phyloP scores from a whole-genome alignment of 2,329 filamentous ascomycete species.

The Mycosphaerella arachidis region DNA sequence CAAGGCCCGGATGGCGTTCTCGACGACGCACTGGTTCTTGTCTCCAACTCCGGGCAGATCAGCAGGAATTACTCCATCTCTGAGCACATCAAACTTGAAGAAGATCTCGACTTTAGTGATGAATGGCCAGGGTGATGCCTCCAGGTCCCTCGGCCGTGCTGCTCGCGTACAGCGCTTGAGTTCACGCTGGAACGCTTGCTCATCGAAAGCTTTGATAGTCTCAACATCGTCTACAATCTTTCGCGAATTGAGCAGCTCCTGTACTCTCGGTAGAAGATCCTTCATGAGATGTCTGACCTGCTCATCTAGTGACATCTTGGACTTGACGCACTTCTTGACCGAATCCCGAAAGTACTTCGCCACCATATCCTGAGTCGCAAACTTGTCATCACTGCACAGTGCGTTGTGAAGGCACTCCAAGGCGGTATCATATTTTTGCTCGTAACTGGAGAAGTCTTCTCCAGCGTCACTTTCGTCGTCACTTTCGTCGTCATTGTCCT shows the following conservation, averaged over 20 bases:
- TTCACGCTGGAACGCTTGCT: slow-evolving; percentile 4
- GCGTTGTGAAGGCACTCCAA: slow-evolving; percentile 5
- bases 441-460: neutral
- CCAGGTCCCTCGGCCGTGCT: neutral
- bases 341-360: neutral
- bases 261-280: neutral
- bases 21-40: slow-evolving; percentile 13
- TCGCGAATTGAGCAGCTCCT: neutral
- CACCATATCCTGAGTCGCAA: neutral
- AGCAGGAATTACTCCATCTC: slow-evolving; percentile 14
- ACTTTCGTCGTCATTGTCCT: slow-evolving; percentile 1
- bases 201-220: neutral
- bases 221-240: neutral
- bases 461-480: slow-evolving; percentile 1
- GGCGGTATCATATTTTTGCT: slow-evolving; percentile 1
- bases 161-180: slow-evolving; percentile 1
- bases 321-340: neutral
- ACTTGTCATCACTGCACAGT: slow-evolving; percentile 2
- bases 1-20: slow-evolving; percentile 13
- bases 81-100: slow-evolving; percentile 8
- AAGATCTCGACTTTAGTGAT: slow-evolving; percentile 13
- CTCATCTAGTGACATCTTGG: neutral
- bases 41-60: slow-evolving; percentile 21
- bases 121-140: slow-evolving; percentile 17
- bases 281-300: neutral